phyloP scores from a whole-genome alignment of 163 green algal species.

The Volvox carteri region DNA sequence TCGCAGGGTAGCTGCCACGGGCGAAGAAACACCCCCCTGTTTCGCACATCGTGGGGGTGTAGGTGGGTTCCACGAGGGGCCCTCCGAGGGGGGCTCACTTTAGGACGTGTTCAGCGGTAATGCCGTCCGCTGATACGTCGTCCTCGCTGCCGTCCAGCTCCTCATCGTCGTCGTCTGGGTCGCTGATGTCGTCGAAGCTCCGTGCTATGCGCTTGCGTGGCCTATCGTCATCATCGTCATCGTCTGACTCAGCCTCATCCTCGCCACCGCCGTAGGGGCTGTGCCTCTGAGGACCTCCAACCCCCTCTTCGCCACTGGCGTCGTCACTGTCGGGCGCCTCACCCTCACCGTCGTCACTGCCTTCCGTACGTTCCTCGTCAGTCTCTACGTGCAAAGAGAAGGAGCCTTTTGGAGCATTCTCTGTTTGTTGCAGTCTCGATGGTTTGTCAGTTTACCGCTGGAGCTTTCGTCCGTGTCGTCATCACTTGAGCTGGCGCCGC shows the following conservation, averaged over 20 bases:
- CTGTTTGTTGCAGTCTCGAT: background rate
- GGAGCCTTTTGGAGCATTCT: background rate
- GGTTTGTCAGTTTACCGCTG: background rate
- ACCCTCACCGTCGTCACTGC: background rate
- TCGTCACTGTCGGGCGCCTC: background rate
- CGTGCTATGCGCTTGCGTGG: slow-evolving; percentile 25
- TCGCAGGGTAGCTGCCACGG: no score
- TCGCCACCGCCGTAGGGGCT: background rate
- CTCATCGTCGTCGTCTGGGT: slow-evolving; percentile 53
- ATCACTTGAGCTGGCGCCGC: slow-evolving; percentile 36
- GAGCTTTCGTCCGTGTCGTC: slow-evolving; percentile 29
- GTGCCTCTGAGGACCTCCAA: background rate
- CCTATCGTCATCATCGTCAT: slow-evolving; percentile 12
- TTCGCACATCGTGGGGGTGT: no score
- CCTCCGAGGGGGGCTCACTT: slow-evolving; percentile 46
- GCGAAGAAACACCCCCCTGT: no score
- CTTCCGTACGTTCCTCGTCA: background rate
- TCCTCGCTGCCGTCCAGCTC: slow-evolving; percentile 6
- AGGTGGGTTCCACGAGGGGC: no score
- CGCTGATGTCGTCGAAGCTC: slow-evolving; percentile 54
- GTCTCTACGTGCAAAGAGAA: background rate
- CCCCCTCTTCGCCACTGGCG: background rate
- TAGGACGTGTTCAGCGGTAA: slow-evolving; percentile 50
- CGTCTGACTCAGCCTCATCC: slow-evolving; percentile 2
- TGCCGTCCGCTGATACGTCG: slow-evolving; percentile 32